Percentiles rank a stretch among this genome's conserved stretches.
phyloP scores from a whole-genome alignment of 1,284 basidiomycete species.

The Pseudozyma tsukubaensis region DNA sequence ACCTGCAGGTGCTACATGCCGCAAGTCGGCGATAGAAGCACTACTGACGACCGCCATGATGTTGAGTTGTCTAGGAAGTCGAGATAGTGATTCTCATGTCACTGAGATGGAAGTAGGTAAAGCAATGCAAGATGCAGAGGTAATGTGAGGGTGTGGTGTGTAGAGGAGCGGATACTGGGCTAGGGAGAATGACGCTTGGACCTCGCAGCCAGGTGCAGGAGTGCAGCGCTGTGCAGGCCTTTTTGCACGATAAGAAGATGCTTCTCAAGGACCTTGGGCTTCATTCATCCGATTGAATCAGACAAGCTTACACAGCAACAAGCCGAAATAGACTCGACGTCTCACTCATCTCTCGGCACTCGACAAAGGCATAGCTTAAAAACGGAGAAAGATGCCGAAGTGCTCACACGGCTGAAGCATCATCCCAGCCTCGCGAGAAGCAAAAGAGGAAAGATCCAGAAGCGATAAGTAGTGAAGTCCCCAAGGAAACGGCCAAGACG shows the following conservation, averaged over 20 bases:
- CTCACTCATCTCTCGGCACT: slow-evolving; percentile 1
- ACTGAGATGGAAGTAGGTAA: background rate
- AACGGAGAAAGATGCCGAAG: too few species aligned
- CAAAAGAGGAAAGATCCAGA: slow-evolving; percentile 15
- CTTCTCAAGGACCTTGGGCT: background rate
- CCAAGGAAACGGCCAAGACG: background rate
- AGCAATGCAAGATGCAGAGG: background rate
- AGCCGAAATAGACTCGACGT: background rate
- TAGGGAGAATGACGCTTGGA: slow-evolving; percentile 4
- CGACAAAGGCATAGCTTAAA: background rate
- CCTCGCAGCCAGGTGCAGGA: background rate
- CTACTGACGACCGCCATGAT: slow-evolving; percentile 35
- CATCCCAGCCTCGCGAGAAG: too few species aligned
- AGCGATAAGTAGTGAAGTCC: slow-evolving; percentile 11
- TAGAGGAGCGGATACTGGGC: background rate
- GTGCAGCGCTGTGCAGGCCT: background rate
- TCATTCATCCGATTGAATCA: too few species aligned
- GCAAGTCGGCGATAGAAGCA: slow-evolving; percentile 18
- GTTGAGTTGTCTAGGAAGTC: slow-evolving; percentile 11
- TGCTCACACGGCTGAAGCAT: too few species aligned
- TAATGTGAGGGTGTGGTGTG: background rate
- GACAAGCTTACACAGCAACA: too few species aligned
- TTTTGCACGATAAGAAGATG: background rate
- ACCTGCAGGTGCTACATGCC: slow-evolving; percentile 16
- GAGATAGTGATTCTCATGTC: slow-evolving; percentile 14